Evolutionary conservation across 1,284 basidiomycete genomes (phyloP).

Genomic region (Peniophora sp.): DNA sequence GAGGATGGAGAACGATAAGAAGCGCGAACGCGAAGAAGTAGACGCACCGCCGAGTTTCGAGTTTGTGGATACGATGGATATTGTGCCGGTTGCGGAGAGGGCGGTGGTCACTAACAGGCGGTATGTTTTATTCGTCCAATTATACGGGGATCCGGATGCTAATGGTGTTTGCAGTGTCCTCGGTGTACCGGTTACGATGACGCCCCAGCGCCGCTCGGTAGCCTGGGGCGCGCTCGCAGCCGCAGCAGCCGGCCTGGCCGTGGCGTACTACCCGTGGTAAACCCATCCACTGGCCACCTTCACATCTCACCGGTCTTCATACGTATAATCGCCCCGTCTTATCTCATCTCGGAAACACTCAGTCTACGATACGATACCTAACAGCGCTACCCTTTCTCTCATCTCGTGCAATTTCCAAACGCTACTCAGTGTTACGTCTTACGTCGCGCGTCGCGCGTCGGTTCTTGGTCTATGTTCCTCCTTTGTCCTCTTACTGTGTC

Average conservation of each 20-base stretch:
- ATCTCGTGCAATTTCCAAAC: no score
- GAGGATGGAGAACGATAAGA: constrained; percentile 20
- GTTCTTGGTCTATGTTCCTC: no score
- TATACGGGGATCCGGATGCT: no score
- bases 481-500: no score
- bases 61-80: constrained; percentile 50
- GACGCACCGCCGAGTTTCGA: constrained; percentile 43
- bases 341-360: not conserved
- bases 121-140: not conserved
- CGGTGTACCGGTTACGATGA: constrained; percentile 34
- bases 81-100: constrained; percentile 39
- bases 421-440: no score
- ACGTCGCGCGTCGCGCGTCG: no score
- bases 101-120: constrained; percentile 58
- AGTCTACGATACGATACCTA: no score
- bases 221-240: constrained; percentile 74
- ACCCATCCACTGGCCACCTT: not conserved
- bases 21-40: constrained; percentile 50
- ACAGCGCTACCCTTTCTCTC: no score
- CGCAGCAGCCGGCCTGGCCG: constrained; percentile 61
- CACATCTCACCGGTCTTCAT: constrained; percentile 1
- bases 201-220: constrained; percentile 55
- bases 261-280: constrained; percentile 37
- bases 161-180: constrained; percentile 18
- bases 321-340: constrained; percentile 1